These are phyloP conservation scores for Hibiscus mutabilis DNA, from an alignment of 345 rosid genomes.

Conservation along the genomic window DNA sequence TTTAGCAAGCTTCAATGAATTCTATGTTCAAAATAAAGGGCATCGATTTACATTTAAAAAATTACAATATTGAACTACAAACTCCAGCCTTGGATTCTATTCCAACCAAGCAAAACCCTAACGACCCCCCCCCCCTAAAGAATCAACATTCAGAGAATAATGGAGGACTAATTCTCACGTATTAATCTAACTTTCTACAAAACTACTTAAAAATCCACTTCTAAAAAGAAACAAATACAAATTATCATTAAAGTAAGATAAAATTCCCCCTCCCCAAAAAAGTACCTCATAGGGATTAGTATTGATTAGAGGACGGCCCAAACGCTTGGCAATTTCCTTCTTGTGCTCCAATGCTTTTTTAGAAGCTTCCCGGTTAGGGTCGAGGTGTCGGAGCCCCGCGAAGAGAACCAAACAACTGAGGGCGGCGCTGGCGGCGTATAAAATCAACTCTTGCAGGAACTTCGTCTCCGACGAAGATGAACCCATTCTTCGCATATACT, in stretches of 20 bases:
- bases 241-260: not conserved
- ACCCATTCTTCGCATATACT: conserved; percentile 29
- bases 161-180: not conserved
- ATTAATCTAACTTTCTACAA: not conserved
- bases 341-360: conserved; percentile 88
- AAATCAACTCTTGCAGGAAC: conserved; percentile 65
- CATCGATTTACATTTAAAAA: not conserved
- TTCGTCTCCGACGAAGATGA: conserved; percentile 56
- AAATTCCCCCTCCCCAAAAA: not conserved
- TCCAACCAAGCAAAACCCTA: not conserved
- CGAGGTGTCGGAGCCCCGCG: conserved; percentile 78
- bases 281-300: conserved; percentile 87
- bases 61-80: not conserved
- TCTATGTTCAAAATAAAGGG: not conserved
- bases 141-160: not conserved
- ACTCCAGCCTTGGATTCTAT: not conserved
- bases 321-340: conserved; percentile 81
- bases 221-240: not conserved
- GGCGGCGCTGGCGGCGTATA: conserved; percentile 98
- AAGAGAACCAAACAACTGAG: conserved; percentile 77
- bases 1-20: not conserved
- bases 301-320: conserved; percentile 82
- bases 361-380: conserved; percentile 86
- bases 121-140: not conserved
- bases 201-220: not conserved